Evolutionary conservation across 2,329 filamentous ascomycete genomes (phyloP), one percentile per base, ranked within the genome.

Genomic region (Fusarium tanahbumbuense): DNA sequence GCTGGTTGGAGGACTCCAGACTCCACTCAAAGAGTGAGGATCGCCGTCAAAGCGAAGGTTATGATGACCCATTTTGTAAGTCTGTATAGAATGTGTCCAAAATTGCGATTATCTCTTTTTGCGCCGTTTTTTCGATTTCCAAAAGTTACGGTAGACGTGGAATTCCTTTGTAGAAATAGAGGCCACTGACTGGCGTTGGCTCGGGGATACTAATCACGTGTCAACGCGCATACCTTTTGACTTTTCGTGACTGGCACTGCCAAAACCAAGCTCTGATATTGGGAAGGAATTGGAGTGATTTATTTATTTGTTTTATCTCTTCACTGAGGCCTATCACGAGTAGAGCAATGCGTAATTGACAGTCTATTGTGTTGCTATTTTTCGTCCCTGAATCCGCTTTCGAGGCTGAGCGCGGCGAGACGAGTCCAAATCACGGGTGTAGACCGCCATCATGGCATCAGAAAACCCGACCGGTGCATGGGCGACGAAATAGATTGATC

Each of bases 1-100:
- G 67, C 80, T 82, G 23, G 77, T 81, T 16, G 80, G 77, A n/a
- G 78, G 78, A 55, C 80, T 78, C 80, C 80, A 82, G 34, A 70
- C 75, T 44, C 80, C 80, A 37, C 70, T 70, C 45, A 78, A 52
- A 23, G 80, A 75, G 53, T 77, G 68, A 44, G 73, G 67, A 63
- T 82, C 80, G 60, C 78, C 78, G 8, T 76, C 74, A 44, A 80
- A 81, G 56, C 76, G 77, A 40, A 77, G 74, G 22, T 81, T 81
- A 46, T 82, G 80, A 55, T 81, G 80, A 32, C 67, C 67, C 67
- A 70, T 70, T 8, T 56, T 40, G 27, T 44, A 30, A 27, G 22
- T 23, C 42, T 40, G 8, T 60, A 46, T 47, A 25, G 7, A 32
- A 6, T 18, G 16, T 13, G n/a, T 47, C 37, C 25, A 44, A n/a